Evolutionary conservation across 768 basidiomycete genomes (phyloP).

Genomic region (Cyclocybe aegerita): DNA sequence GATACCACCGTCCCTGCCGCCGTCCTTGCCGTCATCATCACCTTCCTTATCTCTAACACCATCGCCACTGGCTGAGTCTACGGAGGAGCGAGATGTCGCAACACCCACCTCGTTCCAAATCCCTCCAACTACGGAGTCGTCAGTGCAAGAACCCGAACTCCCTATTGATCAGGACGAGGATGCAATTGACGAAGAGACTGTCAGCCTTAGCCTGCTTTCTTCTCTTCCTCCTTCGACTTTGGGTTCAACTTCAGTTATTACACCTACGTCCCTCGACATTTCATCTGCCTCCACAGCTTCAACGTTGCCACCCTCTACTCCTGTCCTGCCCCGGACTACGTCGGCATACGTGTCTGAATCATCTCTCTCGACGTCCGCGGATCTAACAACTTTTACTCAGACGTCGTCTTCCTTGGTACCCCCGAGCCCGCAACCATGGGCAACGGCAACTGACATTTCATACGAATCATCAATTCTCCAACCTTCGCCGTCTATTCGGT

Average conservation of each 20-base stretch:
- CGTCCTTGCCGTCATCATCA: constrained; percentile 11
- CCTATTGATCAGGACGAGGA: constrained; percentile 7
- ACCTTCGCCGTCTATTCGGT: constrained; percentile 65
- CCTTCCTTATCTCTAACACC: constrained; percentile 14
- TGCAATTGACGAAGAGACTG: constrained; percentile 12
- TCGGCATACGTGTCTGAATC: constrained; percentile 13
- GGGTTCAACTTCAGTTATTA: constrained; percentile 26
- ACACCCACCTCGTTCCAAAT: constrained; percentile 34
- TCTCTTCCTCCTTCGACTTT: constrained; percentile 26
- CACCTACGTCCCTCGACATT: constrained; percentile 28
- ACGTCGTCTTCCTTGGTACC: constrained; percentile 33
- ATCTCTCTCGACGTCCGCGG: constrained; percentile 34
- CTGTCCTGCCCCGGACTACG: constrained; percentile 9
- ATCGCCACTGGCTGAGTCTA: constrained; percentile 11
- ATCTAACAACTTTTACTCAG: constrained; percentile 42
- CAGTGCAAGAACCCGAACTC: constrained; percentile 3
- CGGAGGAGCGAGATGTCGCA: constrained; percentile 15
- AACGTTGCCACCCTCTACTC: constrained; percentile 25
- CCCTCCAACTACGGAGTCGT: constrained; percentile 15
- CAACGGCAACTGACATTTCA: constrained; percentile 60
- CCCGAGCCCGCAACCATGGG: constrained; percentile 50
- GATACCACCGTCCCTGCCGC: constrained; percentile 19
- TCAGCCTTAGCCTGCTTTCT: constrained; percentile 25
- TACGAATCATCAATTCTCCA: constrained; percentile 77
- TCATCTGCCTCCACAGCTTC: constrained; percentile 27